A percentile compares a stretch with the other conserved stretches of the same genome.
Conservation (phyloP, 495 filamentous ascomycete species). For the Sabuloglossum arenarium region DNA sequence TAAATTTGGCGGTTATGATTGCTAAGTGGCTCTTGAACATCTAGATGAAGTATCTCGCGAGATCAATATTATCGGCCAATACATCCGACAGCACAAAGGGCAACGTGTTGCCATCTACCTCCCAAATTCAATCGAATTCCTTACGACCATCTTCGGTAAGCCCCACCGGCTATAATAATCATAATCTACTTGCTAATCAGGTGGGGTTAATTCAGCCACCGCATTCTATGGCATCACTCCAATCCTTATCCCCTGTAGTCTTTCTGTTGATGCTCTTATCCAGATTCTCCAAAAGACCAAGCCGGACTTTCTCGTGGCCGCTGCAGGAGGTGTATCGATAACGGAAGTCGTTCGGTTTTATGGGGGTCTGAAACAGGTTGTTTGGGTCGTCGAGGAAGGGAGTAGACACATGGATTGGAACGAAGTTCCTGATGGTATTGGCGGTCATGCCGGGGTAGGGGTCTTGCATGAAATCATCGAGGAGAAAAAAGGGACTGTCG, state of each 20-base stretch:
- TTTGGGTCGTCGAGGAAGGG: constrained; percentile 86
- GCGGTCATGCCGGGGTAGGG: constrained; percentile 48
- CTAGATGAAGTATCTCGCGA: constrained; percentile 52
- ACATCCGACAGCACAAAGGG: constrained; percentile 44
- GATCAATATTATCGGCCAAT: constrained; percentile 68
- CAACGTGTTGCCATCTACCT: constrained; percentile 76
- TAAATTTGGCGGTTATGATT: background rate
- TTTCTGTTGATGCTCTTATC: constrained; percentile 40
- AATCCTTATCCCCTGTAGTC: constrained; percentile 69
- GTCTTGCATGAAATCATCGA: constrained; percentile 77
- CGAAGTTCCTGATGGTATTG: constrained; percentile 54
- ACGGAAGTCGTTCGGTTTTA: constrained; percentile 45
- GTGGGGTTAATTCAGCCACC: constrained; percentile 24
- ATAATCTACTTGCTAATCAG: background rate
- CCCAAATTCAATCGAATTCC: constrained; percentile 78
- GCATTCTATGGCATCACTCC: constrained; percentile 66
- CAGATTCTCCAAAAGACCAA: constrained; percentile 44
- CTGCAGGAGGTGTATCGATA: constrained; percentile 74
- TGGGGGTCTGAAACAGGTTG: constrained; percentile 48
- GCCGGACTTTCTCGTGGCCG: constrained; percentile 64
- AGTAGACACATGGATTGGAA: constrained; percentile 86
- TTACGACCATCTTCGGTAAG: constrained; percentile 48
- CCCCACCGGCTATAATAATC: background rate
- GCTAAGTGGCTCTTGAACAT: background rate
- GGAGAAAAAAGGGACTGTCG: constrained; percentile 27